Percentiles rank a stretch among this genome's conserved stretches.
These are phyloP conservation scores for Silene latifolia DNA, from an alignment of 148 eudicot genomes.

Conservation along the genomic window DNA sequence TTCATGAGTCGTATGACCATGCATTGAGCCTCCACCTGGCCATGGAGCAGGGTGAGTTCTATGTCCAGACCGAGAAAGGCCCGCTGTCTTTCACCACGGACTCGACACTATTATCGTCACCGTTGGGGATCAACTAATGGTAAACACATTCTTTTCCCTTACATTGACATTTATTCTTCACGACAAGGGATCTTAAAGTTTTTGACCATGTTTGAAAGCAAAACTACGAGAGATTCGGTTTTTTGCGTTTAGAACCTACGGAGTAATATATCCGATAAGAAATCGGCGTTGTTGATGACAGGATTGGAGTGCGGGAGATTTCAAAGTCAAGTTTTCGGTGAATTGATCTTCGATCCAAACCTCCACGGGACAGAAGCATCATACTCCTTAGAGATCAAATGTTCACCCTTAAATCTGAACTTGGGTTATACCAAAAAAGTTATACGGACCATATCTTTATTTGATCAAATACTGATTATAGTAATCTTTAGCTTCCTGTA, in stretches of 20 bases:
- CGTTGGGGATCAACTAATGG: constrained; percentile 64
- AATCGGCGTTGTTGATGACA: constrained; percentile 3
- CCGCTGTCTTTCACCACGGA: constrained; percentile 45
- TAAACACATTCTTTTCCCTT: constrained; percentile 16
- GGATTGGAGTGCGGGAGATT: constrained; percentile 62
- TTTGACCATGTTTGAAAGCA: no score
- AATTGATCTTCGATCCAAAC: constrained; percentile 44
- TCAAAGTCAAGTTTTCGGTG: constrained; percentile 48
- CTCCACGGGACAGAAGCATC: constrained; percentile 35
- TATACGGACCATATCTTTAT: constrained; percentile 41
- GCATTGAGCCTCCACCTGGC: constrained; percentile 57
- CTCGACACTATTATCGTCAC: constrained; percentile 62
- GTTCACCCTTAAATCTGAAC: constrained; percentile 48
- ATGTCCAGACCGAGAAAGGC: constrained; percentile 42
- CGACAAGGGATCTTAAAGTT: no score
- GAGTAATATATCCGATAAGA: no score
- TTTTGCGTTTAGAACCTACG: no score
- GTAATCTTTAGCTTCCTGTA: constrained; percentile 36
- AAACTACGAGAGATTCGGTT: no score
- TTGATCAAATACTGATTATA: constrained; percentile 50
- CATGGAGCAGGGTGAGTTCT: constrained; percentile 53
- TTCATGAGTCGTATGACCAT: constrained; percentile 36
- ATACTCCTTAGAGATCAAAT: constrained; percentile 61
- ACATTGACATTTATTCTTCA: not conserved
- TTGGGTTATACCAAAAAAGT: constrained; percentile 34